Conservation (phyloP, 2,329 filamentous ascomycete genomes). For the Sphaerostilbella broomeana region DNA sequence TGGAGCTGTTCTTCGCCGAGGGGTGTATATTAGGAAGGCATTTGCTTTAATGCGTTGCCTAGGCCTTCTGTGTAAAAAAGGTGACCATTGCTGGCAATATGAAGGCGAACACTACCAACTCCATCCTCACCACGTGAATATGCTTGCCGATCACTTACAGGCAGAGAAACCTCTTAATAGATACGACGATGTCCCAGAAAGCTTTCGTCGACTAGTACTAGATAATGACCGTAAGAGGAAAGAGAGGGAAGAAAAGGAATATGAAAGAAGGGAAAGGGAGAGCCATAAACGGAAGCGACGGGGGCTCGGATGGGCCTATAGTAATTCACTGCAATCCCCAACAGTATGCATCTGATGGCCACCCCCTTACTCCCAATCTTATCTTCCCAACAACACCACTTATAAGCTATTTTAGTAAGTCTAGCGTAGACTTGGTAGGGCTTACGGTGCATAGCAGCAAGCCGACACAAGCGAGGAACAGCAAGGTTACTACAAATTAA, state of each 20-base stretch:
- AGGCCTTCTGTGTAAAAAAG: conserved; percentile 9
- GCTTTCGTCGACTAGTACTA: conserved; percentile 10
- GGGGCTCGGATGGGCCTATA: conserved; percentile 1
- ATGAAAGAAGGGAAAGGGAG: background rate
- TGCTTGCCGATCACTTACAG: conserved; percentile 15
- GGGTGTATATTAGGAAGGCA: conserved; percentile 9
- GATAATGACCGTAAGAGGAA: conserved; percentile 13
- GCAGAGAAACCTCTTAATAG: conserved; percentile 10
- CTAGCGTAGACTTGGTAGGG: conserved; percentile 10
- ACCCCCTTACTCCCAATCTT: background rate
- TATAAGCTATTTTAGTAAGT: conserved; percentile 8
- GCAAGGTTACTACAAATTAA: conserved; percentile 10
- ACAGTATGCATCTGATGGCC: background rate
- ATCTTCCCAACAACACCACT: conserved; percentile 8
- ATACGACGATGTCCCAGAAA: conserved; percentile 13
- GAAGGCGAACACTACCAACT: conserved; percentile 22
- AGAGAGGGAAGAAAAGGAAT: conserved; percentile 10
- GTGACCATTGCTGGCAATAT: conserved; percentile 12
- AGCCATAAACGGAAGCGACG: conserved; percentile 7
- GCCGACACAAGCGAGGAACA: conserved; percentile 7
- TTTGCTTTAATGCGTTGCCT: conserved; percentile 12
- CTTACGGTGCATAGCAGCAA: conserved; percentile 9
- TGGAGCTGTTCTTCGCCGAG: conserved; percentile 8
- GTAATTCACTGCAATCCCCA: conserved; percentile 5
- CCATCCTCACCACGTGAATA: conserved; percentile 34